These are phyloP conservation scores for Aspergillus campestris DNA, from an alignment of 495 filamentous ascomycete genomes.

Conservation along the genomic window DNA sequence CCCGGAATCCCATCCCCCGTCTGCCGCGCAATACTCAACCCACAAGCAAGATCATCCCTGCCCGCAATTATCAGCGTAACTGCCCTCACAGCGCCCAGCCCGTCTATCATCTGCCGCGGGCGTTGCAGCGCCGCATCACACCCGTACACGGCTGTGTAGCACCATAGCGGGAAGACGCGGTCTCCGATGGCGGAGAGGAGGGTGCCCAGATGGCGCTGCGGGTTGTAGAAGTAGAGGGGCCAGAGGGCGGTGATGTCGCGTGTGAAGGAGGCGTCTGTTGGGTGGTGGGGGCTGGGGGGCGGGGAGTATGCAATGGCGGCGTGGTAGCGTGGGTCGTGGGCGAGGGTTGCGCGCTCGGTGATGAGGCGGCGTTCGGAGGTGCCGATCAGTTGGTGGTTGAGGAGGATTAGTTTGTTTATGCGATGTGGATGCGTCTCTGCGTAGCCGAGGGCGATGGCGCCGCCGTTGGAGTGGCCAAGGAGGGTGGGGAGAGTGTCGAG, in stretches of 20 bases:
- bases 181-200: conserved; percentile 6
- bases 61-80: conserved; percentile 15
- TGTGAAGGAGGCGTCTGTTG: conserved; percentile 8
- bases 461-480: conserved; percentile 17
- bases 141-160: conserved; percentile 6
- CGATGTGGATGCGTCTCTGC: conserved; percentile 13
- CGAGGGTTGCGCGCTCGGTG: too few species aligned
- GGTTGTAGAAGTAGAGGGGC: conserved; percentile 14
- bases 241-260: conserved; percentile 5
- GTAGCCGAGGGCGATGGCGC: conserved; percentile 14
- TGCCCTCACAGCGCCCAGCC: conserved; percentile 7
- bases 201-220: conserved; percentile 1
- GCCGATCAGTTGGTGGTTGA: conserved; percentile 11
- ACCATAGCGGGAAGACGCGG: conserved; percentile 4
- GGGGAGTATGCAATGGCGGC: too few species aligned
- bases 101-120: conserved; percentile 7
- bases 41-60: conserved; percentile 11
- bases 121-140: conserved; percentile 4
- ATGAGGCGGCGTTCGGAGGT: background rate
- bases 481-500: conserved; percentile 4
- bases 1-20: conserved; percentile 5
- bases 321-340: too few species aligned
- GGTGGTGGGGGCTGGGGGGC: too few species aligned
- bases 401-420: conserved; percentile 10
- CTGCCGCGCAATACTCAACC: conserved; percentile 6